Base-by-base conservation (phyloP, 257 asterid genomes). In the Solanum chaucha region DNA sequence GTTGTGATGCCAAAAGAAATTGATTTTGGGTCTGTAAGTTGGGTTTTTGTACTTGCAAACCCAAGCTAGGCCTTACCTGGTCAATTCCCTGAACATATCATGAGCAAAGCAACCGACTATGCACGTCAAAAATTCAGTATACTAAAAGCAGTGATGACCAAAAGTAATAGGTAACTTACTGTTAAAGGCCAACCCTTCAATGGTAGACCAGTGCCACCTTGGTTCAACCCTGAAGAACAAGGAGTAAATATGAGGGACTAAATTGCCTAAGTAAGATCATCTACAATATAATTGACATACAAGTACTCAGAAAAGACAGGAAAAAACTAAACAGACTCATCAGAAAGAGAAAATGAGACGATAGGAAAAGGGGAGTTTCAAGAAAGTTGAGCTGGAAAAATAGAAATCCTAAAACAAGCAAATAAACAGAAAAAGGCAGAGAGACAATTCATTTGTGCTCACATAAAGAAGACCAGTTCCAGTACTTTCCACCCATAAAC, bases 181-280 rank as follows among this genome's bases (percentile, higher is more conserved):
- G 99, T 96, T 83, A 97, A 92, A 26, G 99, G 99, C 98, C 99
- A 96, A 85, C 99, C 99, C 91, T 96, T 97, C 98, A 97, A 82
- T 68, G 99, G 96, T 94, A 97, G 89, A 88, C 93, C 95, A 95
- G 91, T 95, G 86, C 94, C 94, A 73, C 98, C 95, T 92, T 96
- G 99, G 93, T 94, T 96, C 89, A 98, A 91, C 86, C 99, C 99
- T 95, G 88, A 30, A 71, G 83, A 85, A 81, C 44, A 81, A 48
- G 68, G 85, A 81, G 65, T 26, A 26, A 48, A 48, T 30, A 30
- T 81, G 55, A 48, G 30, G 70, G 70, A 81, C 68, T 81, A 24
- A 46, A 48, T 48, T 81, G 20, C 68, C 41, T 6, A 8, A 78
- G 84, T 46, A 46, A 28, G 85, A 48, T 81, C 44, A 81, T 51